Evolutionary conservation across 139 green algal species (phyloP).

Genomic region (Chlorella sp.): DNA sequence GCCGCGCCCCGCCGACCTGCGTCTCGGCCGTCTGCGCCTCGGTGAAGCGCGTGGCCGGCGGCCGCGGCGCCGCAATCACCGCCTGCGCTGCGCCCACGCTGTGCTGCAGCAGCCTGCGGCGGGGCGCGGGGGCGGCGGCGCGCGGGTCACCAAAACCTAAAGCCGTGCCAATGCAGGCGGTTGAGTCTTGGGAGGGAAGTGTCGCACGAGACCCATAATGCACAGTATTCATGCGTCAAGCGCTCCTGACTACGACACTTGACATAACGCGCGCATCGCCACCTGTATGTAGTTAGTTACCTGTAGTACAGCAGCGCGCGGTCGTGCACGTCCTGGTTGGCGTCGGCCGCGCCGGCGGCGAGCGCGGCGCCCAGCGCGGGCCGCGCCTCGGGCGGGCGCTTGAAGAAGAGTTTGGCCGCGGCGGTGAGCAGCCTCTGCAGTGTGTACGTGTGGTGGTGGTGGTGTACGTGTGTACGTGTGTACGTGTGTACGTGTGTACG

Average conservation of each 20-base stretch:
- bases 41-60: constrained; percentile 45
- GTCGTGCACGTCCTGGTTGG: constrained; percentile 86
- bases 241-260: not conserved
- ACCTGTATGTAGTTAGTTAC: constrained; percentile 20
- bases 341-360: constrained; percentile 62
- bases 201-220: no score
- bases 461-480: no score
- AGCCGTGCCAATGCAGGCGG: no score
- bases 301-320: constrained; percentile 90
- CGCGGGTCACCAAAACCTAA: no score
- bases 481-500: no score
- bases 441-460: no score
- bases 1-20: constrained; percentile 6
- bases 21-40: constrained; percentile 65
- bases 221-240: no score
- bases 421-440: constrained; percentile 77
- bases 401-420: constrained; percentile 90
- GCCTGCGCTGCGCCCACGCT: constrained; percentile 47
- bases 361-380: constrained; percentile 62
- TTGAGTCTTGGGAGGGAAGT: no score
- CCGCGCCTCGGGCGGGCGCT: constrained; percentile 80
- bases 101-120: constrained; percentile 73
- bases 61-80: constrained; percentile 50
- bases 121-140: not conserved
- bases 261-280: not conserved